Evolutionary conservation across 2,329 filamentous ascomycete genomes (phyloP), one percentile per base, ranked within the genome.

Genomic region (Lachnellula arida): DNA sequence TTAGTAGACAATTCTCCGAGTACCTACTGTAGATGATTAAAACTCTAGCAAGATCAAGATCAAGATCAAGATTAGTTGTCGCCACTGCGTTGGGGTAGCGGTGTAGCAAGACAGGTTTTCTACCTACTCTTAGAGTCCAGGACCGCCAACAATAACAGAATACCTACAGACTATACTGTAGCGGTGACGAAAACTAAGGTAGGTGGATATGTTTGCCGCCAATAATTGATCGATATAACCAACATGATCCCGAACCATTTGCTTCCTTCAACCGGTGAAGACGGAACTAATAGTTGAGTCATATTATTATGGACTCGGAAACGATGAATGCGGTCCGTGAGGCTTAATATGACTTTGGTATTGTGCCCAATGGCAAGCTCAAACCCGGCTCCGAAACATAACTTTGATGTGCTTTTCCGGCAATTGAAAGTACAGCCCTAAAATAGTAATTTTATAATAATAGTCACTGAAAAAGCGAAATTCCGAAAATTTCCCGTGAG

Each of bases 111-210:
- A 43, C 25, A 28, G 34, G 42, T 43, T 49, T n/a, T 22, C 22
- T 4, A 22, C 22, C 44, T 44, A 46, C 40, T 54, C 54, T 48
- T 44, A 48, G 44, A 51, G n/a, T n/a, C n/a, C n/a, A n/a, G n/a
- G n/a, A n/a, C 22, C 23, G 14, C 32, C 22, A 28, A 32, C 46
- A 57, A 55, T 51, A 57, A 49, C 34, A 57, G 44, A 39, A 40
- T 35, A 51, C 51, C n/a, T 49, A 57, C 46, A 48, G 32, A 22
- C 22, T 22, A 22, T 22, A 37, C 32, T 48, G 49, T 54, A 47
- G 58, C 55, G 52, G 58, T 54, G 58, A 60, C 55, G 46, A 39
- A 23, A 2, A 49, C 47, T 34, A 25, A 25, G 25, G 25, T 7
- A 25, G 25, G 8, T 25, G 8, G 25, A 5, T 25, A 25, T 34